Evolutionary conservation across 208 protist genomes (phyloP).

Genomic region (Tritrichomonas musculus): DNA sequence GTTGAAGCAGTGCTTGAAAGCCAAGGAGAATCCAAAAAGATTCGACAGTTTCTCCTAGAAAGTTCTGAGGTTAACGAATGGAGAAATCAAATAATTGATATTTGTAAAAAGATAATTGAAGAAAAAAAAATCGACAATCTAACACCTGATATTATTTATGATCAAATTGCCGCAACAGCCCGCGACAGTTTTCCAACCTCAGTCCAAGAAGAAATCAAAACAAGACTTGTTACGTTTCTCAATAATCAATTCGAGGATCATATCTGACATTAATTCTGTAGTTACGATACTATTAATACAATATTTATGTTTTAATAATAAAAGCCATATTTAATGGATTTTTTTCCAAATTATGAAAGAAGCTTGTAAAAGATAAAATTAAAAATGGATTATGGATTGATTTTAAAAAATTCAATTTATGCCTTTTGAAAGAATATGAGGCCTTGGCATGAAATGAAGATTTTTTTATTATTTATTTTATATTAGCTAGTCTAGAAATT

Average conservation of each 20-base stretch:
- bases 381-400: no score
- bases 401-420: no score
- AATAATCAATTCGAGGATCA: constrained; percentile 28
- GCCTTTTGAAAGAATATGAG: no score
- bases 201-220: not conserved
- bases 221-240: not conserved
- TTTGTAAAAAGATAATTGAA: not conserved
- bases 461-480: no score
- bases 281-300: no score
- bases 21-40: not conserved
- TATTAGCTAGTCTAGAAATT: no score
- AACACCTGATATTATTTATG: not conserved
- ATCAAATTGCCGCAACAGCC: not conserved
- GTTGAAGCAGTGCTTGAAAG: not conserved
- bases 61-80: not conserved
- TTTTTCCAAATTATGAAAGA: no score
- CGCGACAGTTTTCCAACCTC: not conserved
- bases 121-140: constrained; percentile 25
- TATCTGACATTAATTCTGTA: no score
- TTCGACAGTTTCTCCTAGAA: not conserved
- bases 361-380: no score
- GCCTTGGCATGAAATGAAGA: no score
- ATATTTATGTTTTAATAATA: no score
- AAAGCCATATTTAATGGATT: no score
- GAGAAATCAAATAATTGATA: not conserved